phyloP scores from a whole-genome alignment of 2,329 filamentous ascomycete species.

The Colletotrichum navitas region DNA sequence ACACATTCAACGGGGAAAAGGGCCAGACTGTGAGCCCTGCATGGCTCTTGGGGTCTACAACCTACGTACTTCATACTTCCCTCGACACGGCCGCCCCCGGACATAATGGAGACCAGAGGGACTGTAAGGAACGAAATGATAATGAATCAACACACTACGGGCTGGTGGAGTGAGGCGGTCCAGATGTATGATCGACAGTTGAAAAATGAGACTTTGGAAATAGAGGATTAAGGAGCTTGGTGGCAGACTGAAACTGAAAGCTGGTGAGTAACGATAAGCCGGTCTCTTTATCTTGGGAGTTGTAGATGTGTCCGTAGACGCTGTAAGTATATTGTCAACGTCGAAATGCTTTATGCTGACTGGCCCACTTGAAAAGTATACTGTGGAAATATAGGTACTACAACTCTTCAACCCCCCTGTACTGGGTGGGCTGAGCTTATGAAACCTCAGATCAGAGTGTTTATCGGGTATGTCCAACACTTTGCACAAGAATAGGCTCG shows the following conservation, averaged over 20 bases:
- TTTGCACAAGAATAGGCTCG: background rate
- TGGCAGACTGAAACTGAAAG: no score
- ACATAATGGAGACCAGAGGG: no score
- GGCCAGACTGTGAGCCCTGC: background rate
- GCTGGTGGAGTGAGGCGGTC: background rate
- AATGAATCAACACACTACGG: background rate
- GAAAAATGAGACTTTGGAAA: background rate
- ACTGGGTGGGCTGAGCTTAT: no score
- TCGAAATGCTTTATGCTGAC: background rate
- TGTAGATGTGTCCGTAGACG: background rate
- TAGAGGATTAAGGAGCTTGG: background rate
- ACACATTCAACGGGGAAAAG: no score
- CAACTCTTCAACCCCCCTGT: background rate
- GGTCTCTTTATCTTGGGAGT: background rate
- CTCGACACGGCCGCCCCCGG: background rate
- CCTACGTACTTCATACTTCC: background rate
- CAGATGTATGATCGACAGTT: background rate
- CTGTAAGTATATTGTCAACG: background rate
- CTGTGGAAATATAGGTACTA: background rate
- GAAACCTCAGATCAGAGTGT: no score
- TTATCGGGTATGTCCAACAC: no score
- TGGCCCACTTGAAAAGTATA: background rate
- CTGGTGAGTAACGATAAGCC: no score
- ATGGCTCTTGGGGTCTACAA: background rate
- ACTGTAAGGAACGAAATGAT: background rate